Evolutionary conservation across 2,329 filamentous ascomycete species (phyloP).

Genomic region (Fusarium beomiforme): DNA sequence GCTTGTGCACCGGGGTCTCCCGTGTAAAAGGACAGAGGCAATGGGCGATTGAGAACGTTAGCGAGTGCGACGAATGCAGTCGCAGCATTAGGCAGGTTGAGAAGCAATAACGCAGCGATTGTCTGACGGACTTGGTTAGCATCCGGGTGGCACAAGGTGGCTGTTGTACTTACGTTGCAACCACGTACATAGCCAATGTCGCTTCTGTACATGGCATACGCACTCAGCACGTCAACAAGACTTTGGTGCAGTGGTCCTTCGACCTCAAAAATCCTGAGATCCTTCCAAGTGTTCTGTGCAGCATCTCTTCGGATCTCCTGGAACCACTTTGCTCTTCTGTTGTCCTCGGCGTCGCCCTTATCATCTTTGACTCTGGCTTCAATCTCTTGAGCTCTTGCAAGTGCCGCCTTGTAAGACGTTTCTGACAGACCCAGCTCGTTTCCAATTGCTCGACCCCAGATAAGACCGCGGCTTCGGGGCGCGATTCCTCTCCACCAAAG

Average conservation of each 20-base stretch:
- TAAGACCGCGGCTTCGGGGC: slow-evolving; percentile 72
- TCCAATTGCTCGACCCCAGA: slow-evolving; percentile 77
- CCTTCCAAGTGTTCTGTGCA: slow-evolving; percentile 71
- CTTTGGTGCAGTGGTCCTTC: slow-evolving; percentile 73
- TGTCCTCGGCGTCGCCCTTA: slow-evolving; percentile 63
- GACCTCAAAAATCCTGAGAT: slow-evolving; percentile 76
- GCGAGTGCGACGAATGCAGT: slow-evolving; percentile 77
- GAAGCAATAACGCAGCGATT: slow-evolving; percentile 76
- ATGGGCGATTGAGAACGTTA: slow-evolving; percentile 79
- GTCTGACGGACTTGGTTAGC: slow-evolving; percentile 57
- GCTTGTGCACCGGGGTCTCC: slow-evolving; percentile 74
- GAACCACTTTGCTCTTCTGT: slow-evolving; percentile 68
- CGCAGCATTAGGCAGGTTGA: slow-evolving; percentile 73
- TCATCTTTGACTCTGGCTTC: slow-evolving; percentile 65
- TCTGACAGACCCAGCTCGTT: slow-evolving; percentile 76
- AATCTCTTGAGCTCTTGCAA: slow-evolving; percentile 72
- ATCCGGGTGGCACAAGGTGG: slow-evolving; percentile 5
- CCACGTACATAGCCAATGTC: slow-evolving; percentile 82
- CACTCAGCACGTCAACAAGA: slow-evolving; percentile 77
- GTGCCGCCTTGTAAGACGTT: slow-evolving; percentile 75
- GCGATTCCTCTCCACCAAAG: slow-evolving; percentile 86
- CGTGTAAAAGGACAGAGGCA: slow-evolving; percentile 80
- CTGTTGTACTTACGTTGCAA: slow-evolving; percentile 71
- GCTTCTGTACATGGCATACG: slow-evolving; percentile 83
- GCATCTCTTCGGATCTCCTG: slow-evolving; percentile 72